phyloP scores from a whole-genome alignment of 352 stramenopile species.

The Vaucheria bursata region DNA sequence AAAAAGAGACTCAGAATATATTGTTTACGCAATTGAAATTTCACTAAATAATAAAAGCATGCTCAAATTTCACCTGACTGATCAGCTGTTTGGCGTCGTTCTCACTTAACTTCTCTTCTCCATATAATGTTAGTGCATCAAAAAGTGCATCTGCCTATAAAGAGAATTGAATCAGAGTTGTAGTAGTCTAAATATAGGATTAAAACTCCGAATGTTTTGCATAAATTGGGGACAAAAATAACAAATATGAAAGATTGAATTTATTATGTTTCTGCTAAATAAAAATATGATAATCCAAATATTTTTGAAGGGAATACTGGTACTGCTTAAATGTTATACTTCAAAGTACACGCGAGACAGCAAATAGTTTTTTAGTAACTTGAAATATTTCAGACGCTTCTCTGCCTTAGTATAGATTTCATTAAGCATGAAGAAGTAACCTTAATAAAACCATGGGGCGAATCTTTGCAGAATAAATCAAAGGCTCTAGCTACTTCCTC shows the following conservation, averaged over 20 bases:
- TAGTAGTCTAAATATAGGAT: too few relatives aligned
- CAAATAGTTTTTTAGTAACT: background rate
- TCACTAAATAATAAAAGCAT: too few relatives aligned
- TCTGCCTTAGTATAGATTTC: background rate
- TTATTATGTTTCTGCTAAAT: too few relatives aligned
- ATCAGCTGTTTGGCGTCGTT: slow-evolving; percentile 81
- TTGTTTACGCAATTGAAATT: too few relatives aligned
- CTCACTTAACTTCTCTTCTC: slow-evolving; percentile 70
- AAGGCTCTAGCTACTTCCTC: slow-evolving; percentile 83
- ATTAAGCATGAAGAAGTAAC: background rate
- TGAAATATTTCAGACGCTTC: background rate
- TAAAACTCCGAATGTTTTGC: too few relatives aligned
- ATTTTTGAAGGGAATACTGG: background rate
- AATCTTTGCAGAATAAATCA: slow-evolving; percentile 37
- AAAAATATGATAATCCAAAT: background rate
- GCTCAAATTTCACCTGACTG: slow-evolving; percentile 57
- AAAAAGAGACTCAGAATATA: too few relatives aligned
- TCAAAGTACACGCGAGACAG: background rate
- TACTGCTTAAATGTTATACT: background rate
- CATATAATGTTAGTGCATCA: slow-evolving; percentile 73
- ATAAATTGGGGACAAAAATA: too few relatives aligned
- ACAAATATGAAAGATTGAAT: too few relatives aligned
- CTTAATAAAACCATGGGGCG: slow-evolving; percentile 46
- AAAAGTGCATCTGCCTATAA: slow-evolving; percentile 69
- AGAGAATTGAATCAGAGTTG: background rate